Percentiles rank a stretch among this genome's conserved stretches.
phyloP scores from a whole-genome alignment of 2,329 filamentous ascomycete species.

The Thielaviopsis euricoi region DNA sequence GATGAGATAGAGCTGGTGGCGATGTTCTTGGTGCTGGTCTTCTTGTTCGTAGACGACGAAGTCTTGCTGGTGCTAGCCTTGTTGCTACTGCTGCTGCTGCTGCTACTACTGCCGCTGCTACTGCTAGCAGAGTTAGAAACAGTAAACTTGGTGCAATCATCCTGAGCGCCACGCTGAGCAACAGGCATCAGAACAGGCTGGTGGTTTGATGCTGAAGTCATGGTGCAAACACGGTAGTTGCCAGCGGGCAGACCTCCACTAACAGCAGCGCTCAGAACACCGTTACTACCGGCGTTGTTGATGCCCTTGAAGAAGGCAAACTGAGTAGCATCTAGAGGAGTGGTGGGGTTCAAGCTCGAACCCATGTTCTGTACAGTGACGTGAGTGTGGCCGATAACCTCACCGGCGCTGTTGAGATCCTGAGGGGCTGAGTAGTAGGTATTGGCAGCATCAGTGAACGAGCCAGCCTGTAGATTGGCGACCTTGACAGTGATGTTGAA shows the following conservation, averaged over 20 bases:
- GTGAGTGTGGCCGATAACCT: conserved; percentile 43
- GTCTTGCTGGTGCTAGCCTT: too few species aligned
- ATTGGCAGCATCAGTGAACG: conserved; percentile 41
- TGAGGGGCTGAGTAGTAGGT: conserved; percentile 48
- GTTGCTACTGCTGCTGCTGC: conserved; percentile 7
- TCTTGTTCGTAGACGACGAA: too few species aligned
- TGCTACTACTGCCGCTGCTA: conserved; percentile 14
- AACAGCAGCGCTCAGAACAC: conserved; percentile 35
- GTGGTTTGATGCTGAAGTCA: conserved; percentile 47
- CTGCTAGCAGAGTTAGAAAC: conserved; percentile 22
- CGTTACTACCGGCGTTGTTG: conserved; percentile 40
- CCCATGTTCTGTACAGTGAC: conserved; percentile 41
- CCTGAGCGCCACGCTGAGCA: conserved; percentile 49
- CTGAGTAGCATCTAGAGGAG: conserved; percentile 34
- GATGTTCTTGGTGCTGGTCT: conserved; percentile 8
- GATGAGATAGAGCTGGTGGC: conserved; percentile 9
- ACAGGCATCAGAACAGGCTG: conserved; percentile 51
- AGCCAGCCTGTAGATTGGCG: conserved; percentile 36
- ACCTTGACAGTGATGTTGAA: conserved; percentile 39
- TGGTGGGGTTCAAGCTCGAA: conserved; percentile 29
- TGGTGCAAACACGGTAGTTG: conserved; percentile 49
- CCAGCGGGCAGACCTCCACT: conserved; percentile 41
- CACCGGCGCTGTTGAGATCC: conserved; percentile 28
- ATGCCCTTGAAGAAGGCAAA: conserved; percentile 53
- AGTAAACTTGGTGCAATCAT: conserved; percentile 46